Base-by-base conservation (phyloP, 2,329 filamentous ascomycete species). In the Apiospora sp. region DNA sequence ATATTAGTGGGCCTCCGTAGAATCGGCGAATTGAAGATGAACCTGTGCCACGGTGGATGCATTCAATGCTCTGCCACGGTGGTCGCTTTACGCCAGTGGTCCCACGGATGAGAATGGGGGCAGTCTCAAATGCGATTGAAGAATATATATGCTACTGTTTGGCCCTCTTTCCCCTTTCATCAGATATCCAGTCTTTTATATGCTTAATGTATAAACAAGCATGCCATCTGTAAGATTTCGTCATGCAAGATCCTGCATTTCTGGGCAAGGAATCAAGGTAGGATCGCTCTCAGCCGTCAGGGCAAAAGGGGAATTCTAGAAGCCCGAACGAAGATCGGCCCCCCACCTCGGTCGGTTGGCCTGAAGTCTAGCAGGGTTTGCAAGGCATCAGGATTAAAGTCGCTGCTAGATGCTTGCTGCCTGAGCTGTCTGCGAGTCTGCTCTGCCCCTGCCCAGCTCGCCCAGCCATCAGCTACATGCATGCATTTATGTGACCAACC, bases 201-300 rank as follows among this genome's bases (percentile, higher is more conserved):
- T 13, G 49, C 24, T 54, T 54, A 27, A 48, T 48, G 22, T 27
- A 24, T 14, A 27, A 54, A 27, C 49, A 54, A 54, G 48, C 48
- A n/a, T 10, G 10, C 24, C 27, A 54, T 54, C 27, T 54, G 8
- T 51, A 24, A 19, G 48, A 51, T 51, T 64, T 64, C 19, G 54
- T 41, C 22, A 37, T 41, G 58, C 13, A 41, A 14, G 58, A 41
- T 41, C 58, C 58, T 64, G 58, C 58, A 64, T 64, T 46, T n/a
- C 30, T 37, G 54, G 19, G 22, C 34, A 64, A 41, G 58, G 58
- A 64, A 64, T n/a, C 58, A n/a, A 64, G 58, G 58, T 41, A 41
- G 58, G 19, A 64, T 64, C 58, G 58, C 34, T 58, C 51, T 34
- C 54, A 64, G 34, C 58, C 30, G 30, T 34, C 58, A 64, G 58